Evolutionary conservation across 306 rosid genomes (phyloP), one percentile per base, ranked within the genome.

Genomic region (Vigna trinervia): DNA sequence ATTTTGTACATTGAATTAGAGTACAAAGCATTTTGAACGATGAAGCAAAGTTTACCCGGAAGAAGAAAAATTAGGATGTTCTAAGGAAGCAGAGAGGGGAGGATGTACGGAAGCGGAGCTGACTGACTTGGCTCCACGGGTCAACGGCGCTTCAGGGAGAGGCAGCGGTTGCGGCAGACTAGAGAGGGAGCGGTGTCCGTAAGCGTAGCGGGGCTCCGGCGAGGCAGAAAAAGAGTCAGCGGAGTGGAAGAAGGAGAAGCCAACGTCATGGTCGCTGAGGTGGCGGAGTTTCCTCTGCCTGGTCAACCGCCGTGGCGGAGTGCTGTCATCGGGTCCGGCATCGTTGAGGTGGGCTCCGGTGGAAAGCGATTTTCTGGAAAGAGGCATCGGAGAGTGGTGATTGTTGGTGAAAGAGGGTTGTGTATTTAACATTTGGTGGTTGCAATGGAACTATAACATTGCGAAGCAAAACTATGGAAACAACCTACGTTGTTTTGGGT

Each of bases 281-380:
- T 90, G 54, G 28, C 91, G 83, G 58, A 90, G 93, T 80, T 73
- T 88, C 83, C 87, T 80, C 85, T 83, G 93, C 59, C 96, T 78
- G 34, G 93, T 92, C 71, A 62, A 19, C n/a, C 70, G 45, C 10
- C 28, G 15, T 26, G 26, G 28, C 20, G 20, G 28, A 57, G 1
- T 26, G 28, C 28, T 2, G 28, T 26, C 17, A n/a, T 6, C 32
- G 38, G 32, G 69, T 71, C 17, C 59, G 1, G 56, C 67, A 51
- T 76, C 43, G 41, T n/a, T 59, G 15, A 15, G 79, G 13, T 41
- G 41, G 28, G 8, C 15, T 13, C 48, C 32, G n/a, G 53, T 1
- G 2, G 82, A 47, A 1, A 59, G 64, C 20, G 75, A 39, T 15
- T 66, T 71, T 50, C 50, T 80, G 30, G 65, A 12, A 9, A 41